These are phyloP conservation scores for Boletus sp. DNA, from an alignment of 768 basidiomycete species.

Conservation along the genomic window DNA sequence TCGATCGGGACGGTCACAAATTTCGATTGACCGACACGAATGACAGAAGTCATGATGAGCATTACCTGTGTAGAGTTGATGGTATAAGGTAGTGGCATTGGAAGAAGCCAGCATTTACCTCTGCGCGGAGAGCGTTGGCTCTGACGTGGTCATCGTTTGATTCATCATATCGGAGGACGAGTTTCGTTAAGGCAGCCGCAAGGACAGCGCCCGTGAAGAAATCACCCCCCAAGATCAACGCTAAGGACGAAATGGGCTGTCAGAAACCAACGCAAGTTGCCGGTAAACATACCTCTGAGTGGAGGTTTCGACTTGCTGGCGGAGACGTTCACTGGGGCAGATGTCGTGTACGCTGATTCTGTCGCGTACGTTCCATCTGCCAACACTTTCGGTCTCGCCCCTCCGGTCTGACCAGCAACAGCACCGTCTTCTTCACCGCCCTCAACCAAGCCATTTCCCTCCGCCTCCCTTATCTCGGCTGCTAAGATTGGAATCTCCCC, in stretches of 20 bases:
- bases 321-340: constrained; percentile 64
- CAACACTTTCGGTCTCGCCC: constrained; percentile 71
- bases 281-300: constrained; percentile 57
- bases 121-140: constrained; percentile 78
- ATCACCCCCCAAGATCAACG: constrained; percentile 89
- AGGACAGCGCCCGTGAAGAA: constrained; percentile 95
- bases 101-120: constrained; percentile 44
- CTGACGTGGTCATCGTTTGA: constrained; percentile 49
- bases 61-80: constrained; percentile 59
- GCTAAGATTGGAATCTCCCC: constrained; percentile 98
- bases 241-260: constrained; percentile 34
- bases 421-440: constrained; percentile 44
- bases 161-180: constrained; percentile 73
- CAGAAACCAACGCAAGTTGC: background rate
- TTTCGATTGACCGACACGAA: constrained; percentile 96
- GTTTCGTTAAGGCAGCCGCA: constrained; percentile 86
- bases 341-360: constrained; percentile 81
- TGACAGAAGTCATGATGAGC: constrained; percentile 96
- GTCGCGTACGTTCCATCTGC: constrained; percentile 99
- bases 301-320: constrained; percentile 92
- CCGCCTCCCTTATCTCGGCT: constrained; percentile 78
- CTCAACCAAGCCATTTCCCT: constrained; percentile 49
- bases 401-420: constrained; percentile 36
- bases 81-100: background rate
- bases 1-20: constrained; percentile 94